These are phyloP conservation scores for Tardiomyces blankii DNA, from an alignment of 1,139 yeast species.

Conservation along the genomic window DNA sequence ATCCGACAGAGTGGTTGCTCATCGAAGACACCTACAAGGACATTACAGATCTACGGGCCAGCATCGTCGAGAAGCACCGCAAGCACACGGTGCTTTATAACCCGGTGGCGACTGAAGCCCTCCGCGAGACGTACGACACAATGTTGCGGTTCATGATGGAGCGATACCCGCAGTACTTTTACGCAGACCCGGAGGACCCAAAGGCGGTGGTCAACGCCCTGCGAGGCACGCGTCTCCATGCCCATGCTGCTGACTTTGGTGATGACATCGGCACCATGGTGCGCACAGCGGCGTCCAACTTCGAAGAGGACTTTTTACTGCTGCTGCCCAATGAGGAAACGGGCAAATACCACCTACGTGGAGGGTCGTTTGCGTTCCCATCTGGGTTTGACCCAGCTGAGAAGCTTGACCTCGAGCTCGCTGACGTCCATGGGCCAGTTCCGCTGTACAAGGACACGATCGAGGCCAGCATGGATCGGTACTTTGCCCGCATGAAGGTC, in stretches of 20 bases:
- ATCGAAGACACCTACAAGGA: slow-evolving; percentile 52
- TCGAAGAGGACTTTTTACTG: slow-evolving; percentile 61
- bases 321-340: slow-evolving; percentile 37
- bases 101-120: slow-evolving; percentile 37
- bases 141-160: slow-evolving; percentile 37
- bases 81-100: slow-evolving; percentile 29
- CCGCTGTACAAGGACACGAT: slow-evolving; percentile 48
- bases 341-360: slow-evolving; percentile 44
- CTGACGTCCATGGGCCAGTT: slow-evolving; percentile 47
- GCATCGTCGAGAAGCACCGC: slow-evolving; percentile 33
- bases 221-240: slow-evolving; percentile 20
- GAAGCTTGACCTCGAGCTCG: slow-evolving; percentile 32
- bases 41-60: slow-evolving; percentile 34
- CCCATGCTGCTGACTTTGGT: slow-evolving; percentile 10
- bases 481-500: slow-evolving; percentile 38
- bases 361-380: slow-evolving; percentile 59
- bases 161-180: slow-evolving; percentile 53
- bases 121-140: slow-evolving; percentile 45
- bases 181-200: too few relatives aligned
- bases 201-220: slow-evolving; percentile 4
- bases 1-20: slow-evolving; percentile 51
- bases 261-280: slow-evolving; percentile 25
- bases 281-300: slow-evolving; percentile 33
- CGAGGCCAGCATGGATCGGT: slow-evolving; percentile 50
- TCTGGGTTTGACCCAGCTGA: slow-evolving; percentile 61